Evolutionary conservation across 2,329 filamentous ascomycete species (phyloP).

Genomic region (Fusarium sp.): DNA sequence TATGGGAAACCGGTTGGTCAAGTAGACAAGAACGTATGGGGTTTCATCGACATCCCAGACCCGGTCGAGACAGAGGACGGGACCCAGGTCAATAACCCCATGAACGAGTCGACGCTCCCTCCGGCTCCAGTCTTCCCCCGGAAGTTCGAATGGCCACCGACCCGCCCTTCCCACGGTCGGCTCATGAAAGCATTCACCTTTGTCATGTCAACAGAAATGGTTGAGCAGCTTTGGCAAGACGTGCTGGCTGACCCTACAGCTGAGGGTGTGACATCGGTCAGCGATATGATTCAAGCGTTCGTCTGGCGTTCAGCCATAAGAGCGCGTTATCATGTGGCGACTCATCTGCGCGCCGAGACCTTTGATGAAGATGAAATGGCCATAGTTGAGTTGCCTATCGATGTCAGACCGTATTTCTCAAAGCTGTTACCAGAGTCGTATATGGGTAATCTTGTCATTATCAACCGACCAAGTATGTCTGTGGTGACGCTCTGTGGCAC

Average conservation of each 20-base stretch:
- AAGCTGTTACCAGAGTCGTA: neutral
- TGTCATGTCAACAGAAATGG: neutral
- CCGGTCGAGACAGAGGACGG: neutral
- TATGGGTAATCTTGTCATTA: neutral
- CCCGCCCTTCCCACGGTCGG: neutral
- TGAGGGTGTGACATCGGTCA: neutral
- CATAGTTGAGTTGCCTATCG: neutral
- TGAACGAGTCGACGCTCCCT: neutral
- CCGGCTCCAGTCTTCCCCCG: neutral
- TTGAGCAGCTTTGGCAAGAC: neutral
- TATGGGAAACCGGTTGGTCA: neutral
- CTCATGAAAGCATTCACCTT: neutral
- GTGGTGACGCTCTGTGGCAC: neutral
- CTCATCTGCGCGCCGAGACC: neutral
- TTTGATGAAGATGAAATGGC: neutral
- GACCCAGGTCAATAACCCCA: fast-evolving
- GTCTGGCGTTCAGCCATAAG: neutral
- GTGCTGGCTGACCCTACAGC: neutral
- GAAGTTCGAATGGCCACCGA: neutral
- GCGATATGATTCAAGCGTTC: neutral
- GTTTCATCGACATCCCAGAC: neutral
- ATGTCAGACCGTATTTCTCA: neutral
- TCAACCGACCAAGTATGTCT: neutral
- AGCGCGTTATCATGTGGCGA: neutral
- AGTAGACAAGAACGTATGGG: neutral